Base-by-base conservation (phyloP, 306 rosid species). In the Datisca glomerata region DNA sequence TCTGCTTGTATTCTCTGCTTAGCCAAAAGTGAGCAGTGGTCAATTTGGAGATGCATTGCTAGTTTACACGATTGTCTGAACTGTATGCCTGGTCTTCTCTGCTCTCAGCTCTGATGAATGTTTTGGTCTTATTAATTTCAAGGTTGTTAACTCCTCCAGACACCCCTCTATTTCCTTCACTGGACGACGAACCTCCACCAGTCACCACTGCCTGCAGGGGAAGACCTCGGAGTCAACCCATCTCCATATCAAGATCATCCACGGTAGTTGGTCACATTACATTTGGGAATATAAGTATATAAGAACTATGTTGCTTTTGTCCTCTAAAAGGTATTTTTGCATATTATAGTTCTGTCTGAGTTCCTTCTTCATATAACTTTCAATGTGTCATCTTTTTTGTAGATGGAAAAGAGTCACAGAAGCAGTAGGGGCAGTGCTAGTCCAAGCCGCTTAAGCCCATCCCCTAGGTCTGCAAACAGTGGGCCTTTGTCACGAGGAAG, bases 111-210 rank as follows among this genome's bases (percentile, higher is more conserved):
- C 47, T 65, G 51, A 75, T 53, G 24, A 54, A 34, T 21, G 56
- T 12, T 40, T 37, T 28, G 16, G 31, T 53, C 21, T 48, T 43
- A 29, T 28, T 48, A 10, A 52, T 72, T 53, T 72, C 42, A 21
- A 83, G 91, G 94, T 75, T 83, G 60, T 45, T 79, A 64, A 83
- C 91, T 24, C 94, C 91, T 42, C 94, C 94, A 0, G 94, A 83
- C 55, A 83, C 91, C 10, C 94, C 94, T 3, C 78, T 83, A 41
- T 83, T 83, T 74, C 80, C 82, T 62, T 72, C 94, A 43, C 41
- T 83, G 70, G 94, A 83, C n/a, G 74, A 72, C 41, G 86, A 83
- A 49, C 80, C 64, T 5, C 67, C 51, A 43, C 60, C 49, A 24
- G 45, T 64, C 53, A 62, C 20, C 57, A 41, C 61, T 45, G 23